Conservation (phyloP, 164 flowering plant genomes). For the Vitis rupestris region DNA sequence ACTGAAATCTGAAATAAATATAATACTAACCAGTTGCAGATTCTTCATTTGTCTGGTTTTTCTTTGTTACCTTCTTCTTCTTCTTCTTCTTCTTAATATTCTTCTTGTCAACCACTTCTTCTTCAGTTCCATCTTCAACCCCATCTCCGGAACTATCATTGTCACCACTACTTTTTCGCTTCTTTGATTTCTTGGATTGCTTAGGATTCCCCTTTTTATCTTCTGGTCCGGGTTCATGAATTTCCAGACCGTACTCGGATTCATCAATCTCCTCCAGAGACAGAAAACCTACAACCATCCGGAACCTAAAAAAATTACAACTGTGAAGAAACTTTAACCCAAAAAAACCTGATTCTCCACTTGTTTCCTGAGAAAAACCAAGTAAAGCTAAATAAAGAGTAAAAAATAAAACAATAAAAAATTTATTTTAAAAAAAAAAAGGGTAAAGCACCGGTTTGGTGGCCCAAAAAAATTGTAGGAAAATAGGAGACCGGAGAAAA, state of each 20-base stretch:
- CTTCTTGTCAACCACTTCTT: conserved; percentile 19
- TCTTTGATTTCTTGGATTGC: conserved; percentile 11
- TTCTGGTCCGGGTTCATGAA: conserved; percentile 23
- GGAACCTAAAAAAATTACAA: neutral
- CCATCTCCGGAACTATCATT: conserved; percentile 5
- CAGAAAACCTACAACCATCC: conserved; percentile 57
- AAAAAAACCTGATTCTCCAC: neutral
- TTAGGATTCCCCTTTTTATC: conserved; percentile 9
- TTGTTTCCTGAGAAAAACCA: neutral
- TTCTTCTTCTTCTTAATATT: conserved; percentile 34
- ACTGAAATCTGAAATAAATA: neutral
- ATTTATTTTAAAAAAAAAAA: neutral
- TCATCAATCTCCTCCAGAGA: conserved; percentile 92
- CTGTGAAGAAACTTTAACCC: neutral
- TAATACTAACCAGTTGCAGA: conserved; percentile 24
- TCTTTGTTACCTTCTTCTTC: conserved; percentile 27
- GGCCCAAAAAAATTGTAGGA: no score
- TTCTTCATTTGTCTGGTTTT: conserved; percentile 13
- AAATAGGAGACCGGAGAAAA: no score
- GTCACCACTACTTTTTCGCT: conserved; percentile 11
- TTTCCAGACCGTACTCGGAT: conserved; percentile 45
- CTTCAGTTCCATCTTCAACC: conserved; percentile 12
- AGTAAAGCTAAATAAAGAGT: neutral
- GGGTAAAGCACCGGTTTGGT: neutral
- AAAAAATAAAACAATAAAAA: neutral